A percentile compares a stretch with the other conserved stretches of the same genome.
These are phyloP conservation scores for Neonothopanus nambi DNA, from an alignment of 1,284 basidiomycete genomes.

Conservation along the genomic window DNA sequence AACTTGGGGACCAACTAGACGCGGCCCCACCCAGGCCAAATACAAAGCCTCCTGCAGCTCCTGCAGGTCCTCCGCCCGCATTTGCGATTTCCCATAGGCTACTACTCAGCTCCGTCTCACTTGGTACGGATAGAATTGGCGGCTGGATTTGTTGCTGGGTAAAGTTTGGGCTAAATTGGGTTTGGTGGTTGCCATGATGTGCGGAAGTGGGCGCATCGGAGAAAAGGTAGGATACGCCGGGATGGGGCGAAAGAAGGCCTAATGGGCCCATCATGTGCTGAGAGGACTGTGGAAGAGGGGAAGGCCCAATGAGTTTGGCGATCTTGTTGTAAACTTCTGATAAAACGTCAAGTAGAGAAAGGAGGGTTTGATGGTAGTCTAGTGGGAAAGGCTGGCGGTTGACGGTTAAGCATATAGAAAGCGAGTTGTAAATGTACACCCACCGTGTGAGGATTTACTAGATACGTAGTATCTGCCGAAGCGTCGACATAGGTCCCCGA, in stretches of 20 bases:
- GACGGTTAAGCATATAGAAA: not conserved
- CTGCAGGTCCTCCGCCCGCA: conserved; percentile 32
- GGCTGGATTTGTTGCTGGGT: conserved; percentile 32
- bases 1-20: conserved; percentile 54
- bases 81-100: conserved; percentile 77
- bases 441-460: conserved; percentile 76
- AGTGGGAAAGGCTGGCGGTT: conserved; percentile 70
- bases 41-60: conserved; percentile 26
- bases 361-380: conserved; percentile 84
- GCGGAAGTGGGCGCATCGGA: conserved; percentile 29
- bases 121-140: conserved; percentile 17
- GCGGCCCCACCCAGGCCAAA: conserved; percentile 43
- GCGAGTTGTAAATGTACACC: conserved; percentile 24
- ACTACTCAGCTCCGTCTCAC: conserved; percentile 39
- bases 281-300: conserved; percentile 62
- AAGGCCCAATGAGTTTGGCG: conserved; percentile 74
- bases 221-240: conserved; percentile 80
- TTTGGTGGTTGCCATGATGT: conserved; percentile 5
- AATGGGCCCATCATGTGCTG: conserved; percentile 78
- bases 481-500: conserved; percentile 58
- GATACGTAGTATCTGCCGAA: conserved; percentile 63
- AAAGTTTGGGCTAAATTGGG: conserved; percentile 24
- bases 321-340: conserved; percentile 87
- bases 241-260: conserved; percentile 70
- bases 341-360: conserved; percentile 83